Conservation (phyloP, 164 flowering plant species). For the Stephania japonica region DNA sequence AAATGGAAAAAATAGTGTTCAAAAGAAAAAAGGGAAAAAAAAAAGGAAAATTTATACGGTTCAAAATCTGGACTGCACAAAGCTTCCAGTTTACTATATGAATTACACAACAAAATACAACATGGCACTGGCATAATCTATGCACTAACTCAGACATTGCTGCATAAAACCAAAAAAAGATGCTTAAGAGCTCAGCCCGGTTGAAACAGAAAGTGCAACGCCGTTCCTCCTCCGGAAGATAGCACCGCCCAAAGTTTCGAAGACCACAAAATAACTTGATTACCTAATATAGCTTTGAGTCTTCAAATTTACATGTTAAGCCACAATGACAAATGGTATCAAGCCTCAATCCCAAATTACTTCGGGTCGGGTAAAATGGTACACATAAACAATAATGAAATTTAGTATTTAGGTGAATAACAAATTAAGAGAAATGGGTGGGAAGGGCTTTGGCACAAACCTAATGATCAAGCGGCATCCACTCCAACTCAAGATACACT, state of each 20-base stretch:
- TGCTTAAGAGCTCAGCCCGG: too few relatives aligned
- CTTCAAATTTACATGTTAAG: background rate
- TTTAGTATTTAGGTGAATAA: background rate
- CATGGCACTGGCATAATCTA: background rate
- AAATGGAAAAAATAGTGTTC: too few relatives aligned
- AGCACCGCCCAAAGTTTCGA: background rate
- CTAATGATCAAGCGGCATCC: slow-evolving; percentile 84
- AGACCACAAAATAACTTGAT: background rate
- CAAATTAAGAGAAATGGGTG: background rate
- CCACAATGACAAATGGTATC: background rate
- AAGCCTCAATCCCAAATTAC: too few relatives aligned
- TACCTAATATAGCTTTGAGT: background rate
- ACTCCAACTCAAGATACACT: slow-evolving; percentile 66
- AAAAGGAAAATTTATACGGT: too few relatives aligned
- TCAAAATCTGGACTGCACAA: too few relatives aligned
- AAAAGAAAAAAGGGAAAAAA: too few relatives aligned
- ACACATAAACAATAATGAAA: background rate
- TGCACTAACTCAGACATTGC: background rate
- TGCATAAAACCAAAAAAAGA: background rate
- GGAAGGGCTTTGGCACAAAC: background rate
- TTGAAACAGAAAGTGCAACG: too few relatives aligned
- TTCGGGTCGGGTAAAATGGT: background rate
- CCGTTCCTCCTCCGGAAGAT: background rate
- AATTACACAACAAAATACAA: too few relatives aligned
- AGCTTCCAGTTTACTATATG: too few relatives aligned